Evolutionary conservation across 768 basidiomycete species (phyloP), one percentile per base, ranked within the genome.

Genomic region (Agrocybe praecox): DNA sequence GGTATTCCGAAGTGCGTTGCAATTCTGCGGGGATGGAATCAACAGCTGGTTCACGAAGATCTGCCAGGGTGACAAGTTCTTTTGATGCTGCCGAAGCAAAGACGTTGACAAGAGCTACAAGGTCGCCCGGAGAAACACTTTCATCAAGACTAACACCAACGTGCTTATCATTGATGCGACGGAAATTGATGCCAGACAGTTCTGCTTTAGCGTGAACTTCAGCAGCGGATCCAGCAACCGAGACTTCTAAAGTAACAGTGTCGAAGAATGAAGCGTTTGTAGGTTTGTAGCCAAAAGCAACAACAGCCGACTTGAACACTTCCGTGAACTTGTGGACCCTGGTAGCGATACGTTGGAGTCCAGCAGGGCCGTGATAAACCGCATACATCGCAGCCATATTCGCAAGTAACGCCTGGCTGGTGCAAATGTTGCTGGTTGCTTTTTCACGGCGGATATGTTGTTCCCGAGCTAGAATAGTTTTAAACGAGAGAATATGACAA

Each of bases 371-470:
- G 67, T 99, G 97, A 71, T 97, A 98, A 19, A 98, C 86, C 6
- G 95, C 95, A 68, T 94, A 95, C 96, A 99, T 98, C 33, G 96
- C 95, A 18, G 97, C 94, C 94, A 98, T 98, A 74, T 99, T 99
- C 18, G 97, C 97, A 23, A 99, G 89, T 17, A 99, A 85, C 0
- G 94, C 97, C 74, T 99, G 96, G 62, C 92, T 93, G 6, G 97
- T 99, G 70, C 97, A 99, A 57, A 99, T 97, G 68, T 98, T 98
- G 67, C 92, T 95, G 4, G 97, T 99, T 0, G 97, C 96, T 76
- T 95, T 98, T 71, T 99, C 96, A 19, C 96, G 90, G 57, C 96
- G 90, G 61, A 98, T 97, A 67, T 97, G 95, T 73, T 96, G 96
- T 70, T 97, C 94, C 23, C 95, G 91, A 56, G 96, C 94, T 96